A percentile compares a stretch with the other conserved stretches of the same genome.
Evolutionary conservation across 257 asterid genomes (phyloP).

Genomic region (Nicotiana knightiana): DNA sequence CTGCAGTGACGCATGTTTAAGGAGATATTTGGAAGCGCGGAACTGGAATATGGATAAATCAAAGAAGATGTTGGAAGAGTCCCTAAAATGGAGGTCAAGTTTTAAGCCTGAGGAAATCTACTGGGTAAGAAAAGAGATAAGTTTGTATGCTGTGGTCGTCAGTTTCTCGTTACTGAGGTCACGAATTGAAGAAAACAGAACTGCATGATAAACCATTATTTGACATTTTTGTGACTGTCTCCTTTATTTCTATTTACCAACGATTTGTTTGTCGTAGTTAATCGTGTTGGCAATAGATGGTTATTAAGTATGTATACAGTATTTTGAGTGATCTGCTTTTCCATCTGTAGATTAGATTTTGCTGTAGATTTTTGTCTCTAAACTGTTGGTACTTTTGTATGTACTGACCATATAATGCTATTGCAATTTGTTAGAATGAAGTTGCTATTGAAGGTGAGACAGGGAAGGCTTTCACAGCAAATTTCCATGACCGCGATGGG

Average conservation of each 20-base stretch:
- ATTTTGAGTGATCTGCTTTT: not conserved
- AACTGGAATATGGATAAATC: slow-evolving; percentile 82
- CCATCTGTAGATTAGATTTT: not conserved
- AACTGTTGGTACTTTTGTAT: not conserved
- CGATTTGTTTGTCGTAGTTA: not conserved
- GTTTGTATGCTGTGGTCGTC: not conserved
- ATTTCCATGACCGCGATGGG: slow-evolving; percentile 79
- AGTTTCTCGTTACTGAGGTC: not conserved
- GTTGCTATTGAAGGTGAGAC: slow-evolving; percentile 88
- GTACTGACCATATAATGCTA: not conserved
- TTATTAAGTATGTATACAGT: not conserved
- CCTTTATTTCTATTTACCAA: not conserved
- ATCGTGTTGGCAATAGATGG: not conserved
- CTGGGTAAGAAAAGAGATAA: slow-evolving; percentile 53
- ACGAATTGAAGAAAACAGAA: not conserved
- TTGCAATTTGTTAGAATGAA: slow-evolving; percentile 47
- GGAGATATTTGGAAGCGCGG: slow-evolving; percentile 80
- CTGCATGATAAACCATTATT: not conserved
- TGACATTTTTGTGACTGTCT: not conserved
- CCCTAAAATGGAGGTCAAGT: slow-evolving; percentile 80
- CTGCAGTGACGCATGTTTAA: slow-evolving; percentile 75
- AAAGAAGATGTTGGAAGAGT: slow-evolving; percentile 85
- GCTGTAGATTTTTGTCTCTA: not conserved
- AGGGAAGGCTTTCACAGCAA: slow-evolving; percentile 76
- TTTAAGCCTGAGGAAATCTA: slow-evolving; percentile 94